phyloP scores from a whole-genome alignment of 1,139 yeast species.

The Blastobotrys ciferrii region DNA sequence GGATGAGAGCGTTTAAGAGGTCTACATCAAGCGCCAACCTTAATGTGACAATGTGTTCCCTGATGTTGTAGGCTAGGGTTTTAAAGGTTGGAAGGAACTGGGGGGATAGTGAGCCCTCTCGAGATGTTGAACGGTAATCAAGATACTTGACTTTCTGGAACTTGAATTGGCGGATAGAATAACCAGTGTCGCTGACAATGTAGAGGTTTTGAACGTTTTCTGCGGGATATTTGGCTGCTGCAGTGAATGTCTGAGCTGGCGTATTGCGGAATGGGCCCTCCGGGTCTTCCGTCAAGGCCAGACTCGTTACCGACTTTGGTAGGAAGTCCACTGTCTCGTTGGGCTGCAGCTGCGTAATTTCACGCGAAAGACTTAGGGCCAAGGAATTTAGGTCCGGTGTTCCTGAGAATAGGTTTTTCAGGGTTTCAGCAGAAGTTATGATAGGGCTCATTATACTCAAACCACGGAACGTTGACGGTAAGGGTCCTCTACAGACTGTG shows the following conservation, averaged over 20 bases:
- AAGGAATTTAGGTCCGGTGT: neutral
- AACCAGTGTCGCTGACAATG: slow-evolving; percentile 1
- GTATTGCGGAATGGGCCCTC: neutral
- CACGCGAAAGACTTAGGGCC: neutral
- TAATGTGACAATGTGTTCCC: neutral
- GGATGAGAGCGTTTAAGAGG: neutral
- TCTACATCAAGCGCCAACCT: neutral
- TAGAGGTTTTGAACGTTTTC: slow-evolving; percentile 1
- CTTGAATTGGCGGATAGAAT: neutral
- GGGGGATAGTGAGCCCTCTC: neutral
- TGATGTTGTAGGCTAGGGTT: neutral
- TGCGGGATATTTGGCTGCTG: neutral
- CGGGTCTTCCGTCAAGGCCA: neutral
- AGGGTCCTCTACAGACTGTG: neutral
- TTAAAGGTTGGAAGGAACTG: slow-evolving; percentile 1
- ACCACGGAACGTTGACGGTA: neutral
- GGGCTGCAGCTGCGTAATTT: neutral
- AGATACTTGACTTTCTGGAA: neutral
- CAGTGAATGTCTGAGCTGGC: neutral
- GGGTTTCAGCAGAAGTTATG: neutral
- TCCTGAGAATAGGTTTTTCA: neutral
- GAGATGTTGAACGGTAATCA: neutral
- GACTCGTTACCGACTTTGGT: neutral
- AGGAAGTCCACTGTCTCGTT: neutral
- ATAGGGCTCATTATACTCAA: neutral